Conservation (phyloP, 108 stramenopile species). For the Cyclotella choctawhatcheeana region DNA sequence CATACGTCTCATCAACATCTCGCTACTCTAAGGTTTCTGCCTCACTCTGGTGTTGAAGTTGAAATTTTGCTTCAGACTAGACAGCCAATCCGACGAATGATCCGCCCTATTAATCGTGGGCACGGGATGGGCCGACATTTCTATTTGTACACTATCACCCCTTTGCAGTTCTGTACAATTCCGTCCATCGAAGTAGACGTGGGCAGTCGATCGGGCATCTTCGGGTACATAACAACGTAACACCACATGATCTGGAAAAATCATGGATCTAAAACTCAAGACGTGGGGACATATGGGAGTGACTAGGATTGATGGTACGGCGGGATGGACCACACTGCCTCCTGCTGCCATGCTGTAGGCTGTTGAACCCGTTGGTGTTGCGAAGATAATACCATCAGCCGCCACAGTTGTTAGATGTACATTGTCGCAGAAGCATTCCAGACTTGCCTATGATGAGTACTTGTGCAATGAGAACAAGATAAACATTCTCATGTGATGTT, state of each 20-base stretch:
- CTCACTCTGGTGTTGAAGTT: slow-evolving; percentile 86
- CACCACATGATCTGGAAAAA: slow-evolving; percentile 94
- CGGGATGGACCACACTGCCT: slow-evolving; percentile 96
- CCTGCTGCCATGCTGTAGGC: slow-evolving; percentile 97
- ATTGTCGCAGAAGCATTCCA: slow-evolving; percentile 94
- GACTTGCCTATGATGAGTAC: slow-evolving; percentile 45
- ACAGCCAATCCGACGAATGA: slow-evolving; percentile 91
- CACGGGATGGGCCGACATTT: slow-evolving; percentile 89
- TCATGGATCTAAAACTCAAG: slow-evolving; percentile 92
- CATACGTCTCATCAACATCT: too few relatives aligned
- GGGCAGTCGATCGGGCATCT: slow-evolving; percentile 88
- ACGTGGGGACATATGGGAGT: slow-evolving; percentile 98
- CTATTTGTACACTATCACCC: slow-evolving; percentile 91
- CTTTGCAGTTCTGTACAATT: slow-evolving; percentile 79
- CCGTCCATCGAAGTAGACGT: slow-evolving; percentile 96
- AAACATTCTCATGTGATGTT: not conserved
- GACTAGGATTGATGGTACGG: slow-evolving; percentile 93
- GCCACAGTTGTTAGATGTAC: slow-evolving; percentile 94
- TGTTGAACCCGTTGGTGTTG: slow-evolving; percentile 96
- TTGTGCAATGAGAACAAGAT: not conserved
- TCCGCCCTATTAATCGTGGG: slow-evolving; percentile 87
- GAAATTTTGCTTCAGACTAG: slow-evolving; percentile 81
- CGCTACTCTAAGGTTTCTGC: too few relatives aligned
- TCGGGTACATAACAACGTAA: slow-evolving; percentile 84
- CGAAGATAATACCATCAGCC: slow-evolving; percentile 96